Conservation (phyloP, 306 rosid genomes). For the Elaeagnus macrophylla region DNA sequence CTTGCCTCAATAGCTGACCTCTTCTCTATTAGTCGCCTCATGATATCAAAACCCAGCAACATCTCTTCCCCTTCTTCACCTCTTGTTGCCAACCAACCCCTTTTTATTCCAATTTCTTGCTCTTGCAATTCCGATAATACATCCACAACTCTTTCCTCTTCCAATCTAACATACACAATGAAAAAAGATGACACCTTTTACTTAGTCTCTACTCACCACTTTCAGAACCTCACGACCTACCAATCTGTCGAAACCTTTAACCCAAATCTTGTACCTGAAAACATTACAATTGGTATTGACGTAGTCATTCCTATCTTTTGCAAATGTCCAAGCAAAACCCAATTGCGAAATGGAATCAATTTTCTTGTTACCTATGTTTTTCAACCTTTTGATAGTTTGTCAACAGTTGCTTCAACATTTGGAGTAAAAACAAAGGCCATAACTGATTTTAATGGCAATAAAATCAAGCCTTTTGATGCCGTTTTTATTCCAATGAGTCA, state of each 20-base stretch:
- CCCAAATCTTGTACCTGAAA: conserved; percentile 39
- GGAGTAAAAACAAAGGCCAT: conserved; percentile 28
- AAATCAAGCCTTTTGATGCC: conserved; percentile 31
- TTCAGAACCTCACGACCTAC: conserved; percentile 60
- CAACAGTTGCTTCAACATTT: conserved; percentile 48
- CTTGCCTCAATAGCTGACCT: conserved; percentile 75
- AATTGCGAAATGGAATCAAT: conserved; percentile 9
- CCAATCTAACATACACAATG: conserved; percentile 57
- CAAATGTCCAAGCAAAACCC: conserved; percentile 54
- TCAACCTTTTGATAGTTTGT: conserved; percentile 51
- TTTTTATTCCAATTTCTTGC: conserved; percentile 64
- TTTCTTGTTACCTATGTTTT: conserved; percentile 60
- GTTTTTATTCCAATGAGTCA: conserved; percentile 52
- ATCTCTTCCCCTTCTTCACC: conserved; percentile 45
- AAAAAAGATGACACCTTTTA: conserved; percentile 40
- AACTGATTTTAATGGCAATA: conserved; percentile 26
- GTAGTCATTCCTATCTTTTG: conserved; percentile 64
- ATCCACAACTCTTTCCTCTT: conserved; percentile 45
- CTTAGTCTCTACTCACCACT: conserved; percentile 34
- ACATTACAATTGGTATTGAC: conserved; percentile 36
- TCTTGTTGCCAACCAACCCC: conserved; percentile 40
- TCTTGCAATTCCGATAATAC: conserved; percentile 47
- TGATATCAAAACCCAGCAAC: conserved; percentile 53
- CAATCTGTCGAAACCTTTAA: conserved; percentile 56
- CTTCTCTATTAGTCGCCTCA: conserved; percentile 54